A percentile compares a stretch with the other conserved stretches of the same genome.
These are phyloP conservation scores for Saxophila tyrrhenica DNA, from an alignment of 495 filamentous ascomycete species.

Conservation along the genomic window DNA sequence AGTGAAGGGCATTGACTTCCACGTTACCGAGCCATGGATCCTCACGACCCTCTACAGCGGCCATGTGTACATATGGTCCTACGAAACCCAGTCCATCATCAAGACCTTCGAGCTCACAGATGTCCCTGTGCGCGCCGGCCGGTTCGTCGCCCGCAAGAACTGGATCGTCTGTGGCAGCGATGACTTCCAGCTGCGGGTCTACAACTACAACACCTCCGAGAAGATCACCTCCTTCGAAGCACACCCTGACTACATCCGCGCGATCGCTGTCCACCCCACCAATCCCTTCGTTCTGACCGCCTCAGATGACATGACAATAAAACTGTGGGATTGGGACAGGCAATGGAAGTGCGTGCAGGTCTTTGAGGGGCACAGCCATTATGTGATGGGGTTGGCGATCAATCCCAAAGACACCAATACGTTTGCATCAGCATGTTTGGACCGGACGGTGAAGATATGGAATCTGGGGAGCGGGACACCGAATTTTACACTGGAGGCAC, in stretches of 20 bases:
- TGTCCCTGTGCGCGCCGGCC: constrained; percentile 92
- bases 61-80: constrained; percentile 99
- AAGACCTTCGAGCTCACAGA: constrained; percentile 99
- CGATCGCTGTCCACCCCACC: constrained; percentile 92
- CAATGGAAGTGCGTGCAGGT: constrained; percentile 96
- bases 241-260: constrained; percentile 96
- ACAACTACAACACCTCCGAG: constrained; percentile 99
- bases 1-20: constrained; percentile 97
- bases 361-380: constrained; percentile 96
- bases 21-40: constrained; percentile 95
- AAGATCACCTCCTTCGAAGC: constrained; percentile 98
- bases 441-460: constrained; percentile 98
- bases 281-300: constrained; percentile 94
- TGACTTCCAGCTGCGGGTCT: constrained; percentile 91
- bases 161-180: constrained; percentile 98
- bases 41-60: constrained; percentile 93
- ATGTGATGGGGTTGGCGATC: constrained; percentile 99
- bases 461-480: constrained; percentile 78
- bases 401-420: constrained; percentile 99
- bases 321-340: constrained; percentile 98
- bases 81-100: constrained; percentile 91
- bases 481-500: constrained; percentile 92
- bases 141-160: constrained; percentile 95
- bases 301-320: constrained; percentile 99
- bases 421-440: constrained; percentile 92